These are phyloP conservation scores for Vigna nakashimae DNA, from an alignment of 306 rosid genomes.

Conservation along the genomic window DNA sequence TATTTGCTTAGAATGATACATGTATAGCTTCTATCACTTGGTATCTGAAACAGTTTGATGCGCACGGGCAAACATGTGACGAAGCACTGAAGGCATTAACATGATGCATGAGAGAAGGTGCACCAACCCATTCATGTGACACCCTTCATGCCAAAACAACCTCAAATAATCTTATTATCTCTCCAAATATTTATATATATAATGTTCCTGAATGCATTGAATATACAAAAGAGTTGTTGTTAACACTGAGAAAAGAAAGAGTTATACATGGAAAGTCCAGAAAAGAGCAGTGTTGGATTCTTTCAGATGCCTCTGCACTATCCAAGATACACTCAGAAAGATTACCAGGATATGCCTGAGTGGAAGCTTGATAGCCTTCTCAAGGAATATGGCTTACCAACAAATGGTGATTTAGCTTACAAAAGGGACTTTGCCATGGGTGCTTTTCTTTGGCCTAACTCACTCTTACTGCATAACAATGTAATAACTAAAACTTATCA, in stretches of 20 bases:
- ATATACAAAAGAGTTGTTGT: not conserved
- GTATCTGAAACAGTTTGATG: no score
- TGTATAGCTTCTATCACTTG: no score
- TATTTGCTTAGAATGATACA: no score
- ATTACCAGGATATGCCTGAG: conserved; percentile 77
- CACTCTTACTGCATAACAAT: not conserved
- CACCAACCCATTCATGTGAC: conserved; percentile 73
- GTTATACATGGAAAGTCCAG: conserved; percentile 51
- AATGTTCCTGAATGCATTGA: not conserved
- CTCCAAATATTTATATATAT: conserved; percentile 30
- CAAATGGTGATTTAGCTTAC: conserved; percentile 69
- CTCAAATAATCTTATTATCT: conserved; percentile 39
- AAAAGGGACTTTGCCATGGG: conserved; percentile 81
- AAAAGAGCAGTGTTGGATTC: conserved; percentile 39
- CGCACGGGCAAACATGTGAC: not conserved
- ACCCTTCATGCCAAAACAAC: conserved; percentile 53
- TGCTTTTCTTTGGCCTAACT: conserved; percentile 75
- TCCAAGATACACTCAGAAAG: conserved; percentile 73
- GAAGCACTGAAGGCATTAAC: conserved; percentile 8
- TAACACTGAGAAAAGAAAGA: conserved; percentile 7
- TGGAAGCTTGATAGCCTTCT: conserved; percentile 79
- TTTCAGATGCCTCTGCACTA: conserved; percentile 91
- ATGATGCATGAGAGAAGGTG: conserved; percentile 59
- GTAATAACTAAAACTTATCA: no score
- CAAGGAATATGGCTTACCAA: conserved; percentile 72